Conservation (phyloP, 2,329 filamentous ascomycete genomes). For the Davidsoniella virescens region DNA sequence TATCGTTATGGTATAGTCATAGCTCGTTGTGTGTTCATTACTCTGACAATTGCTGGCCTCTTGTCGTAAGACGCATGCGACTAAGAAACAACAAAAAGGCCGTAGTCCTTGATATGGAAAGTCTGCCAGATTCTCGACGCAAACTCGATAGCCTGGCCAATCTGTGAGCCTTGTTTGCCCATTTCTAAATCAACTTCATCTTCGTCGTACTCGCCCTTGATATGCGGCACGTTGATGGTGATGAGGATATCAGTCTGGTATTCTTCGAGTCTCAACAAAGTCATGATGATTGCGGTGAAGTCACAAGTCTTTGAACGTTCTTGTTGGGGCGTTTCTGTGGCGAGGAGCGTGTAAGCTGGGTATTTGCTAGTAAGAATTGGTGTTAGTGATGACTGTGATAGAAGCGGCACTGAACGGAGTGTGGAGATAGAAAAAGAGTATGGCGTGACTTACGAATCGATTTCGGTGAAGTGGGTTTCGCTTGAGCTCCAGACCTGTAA, state of each 20-base stretch:
- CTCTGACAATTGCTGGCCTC: not conserved
- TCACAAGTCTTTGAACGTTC: slow-evolving; percentile 29
- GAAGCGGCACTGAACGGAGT: too few relatives aligned
- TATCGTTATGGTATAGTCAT: not conserved
- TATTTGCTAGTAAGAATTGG: slow-evolving; percentile 19
- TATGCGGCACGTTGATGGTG: slow-evolving; percentile 76
- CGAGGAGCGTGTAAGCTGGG: slow-evolving; percentile 54
- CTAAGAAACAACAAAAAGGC: slow-evolving; percentile 38
- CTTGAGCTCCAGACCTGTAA: slow-evolving; percentile 52
- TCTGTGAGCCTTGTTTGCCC: slow-evolving; percentile 49
- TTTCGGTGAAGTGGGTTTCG: slow-evolving; percentile 38
- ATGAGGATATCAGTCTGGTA: slow-evolving; percentile 69
- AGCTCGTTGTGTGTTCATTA: not conserved
- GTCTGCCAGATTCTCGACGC: slow-evolving; percentile 51
- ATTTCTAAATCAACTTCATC: slow-evolving; percentile 53
- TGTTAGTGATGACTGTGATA: not conserved
- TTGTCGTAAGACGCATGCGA: too few relatives aligned
- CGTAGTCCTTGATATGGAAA: slow-evolving; percentile 69
- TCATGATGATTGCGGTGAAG: slow-evolving; percentile 61
- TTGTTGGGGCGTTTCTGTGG: slow-evolving; percentile 35
- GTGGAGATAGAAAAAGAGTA: slow-evolving; percentile 13
- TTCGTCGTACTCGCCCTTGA: slow-evolving; percentile 55
- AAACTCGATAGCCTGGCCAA: slow-evolving; percentile 53
- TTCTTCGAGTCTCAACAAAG: slow-evolving; percentile 59
- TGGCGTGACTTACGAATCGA: slow-evolving; percentile 28